phyloP scores from a whole-genome alignment of 139 green algal species.

The Chlorella sp. region DNA sequence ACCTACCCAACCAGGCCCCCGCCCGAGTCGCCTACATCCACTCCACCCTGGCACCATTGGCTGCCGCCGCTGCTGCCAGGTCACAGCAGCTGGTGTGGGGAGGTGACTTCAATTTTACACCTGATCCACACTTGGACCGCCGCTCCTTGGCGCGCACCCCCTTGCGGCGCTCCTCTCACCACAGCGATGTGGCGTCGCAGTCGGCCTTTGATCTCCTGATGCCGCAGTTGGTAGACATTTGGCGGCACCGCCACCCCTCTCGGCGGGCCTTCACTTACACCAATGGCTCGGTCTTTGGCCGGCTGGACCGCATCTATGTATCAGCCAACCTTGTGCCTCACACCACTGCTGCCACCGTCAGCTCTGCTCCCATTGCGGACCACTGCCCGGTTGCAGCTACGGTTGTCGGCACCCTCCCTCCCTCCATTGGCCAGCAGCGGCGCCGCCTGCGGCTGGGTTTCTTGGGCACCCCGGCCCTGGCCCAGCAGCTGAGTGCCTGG shows the following conservation, averaged over 20 bases:
- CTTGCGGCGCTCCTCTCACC: too few species aligned
- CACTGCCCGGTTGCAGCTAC: neutral
- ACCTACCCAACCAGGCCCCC: neutral
- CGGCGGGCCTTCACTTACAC: too few species aligned
- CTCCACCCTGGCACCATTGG: too few species aligned
- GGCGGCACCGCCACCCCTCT: too few species aligned
- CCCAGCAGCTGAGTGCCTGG: neutral
- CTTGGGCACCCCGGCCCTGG: neutral
- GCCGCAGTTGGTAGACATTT: neutral
- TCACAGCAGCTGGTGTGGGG: too few species aligned
- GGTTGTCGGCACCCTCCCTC: neutral
- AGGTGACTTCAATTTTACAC: too few species aligned
- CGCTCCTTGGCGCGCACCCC: too few species aligned
- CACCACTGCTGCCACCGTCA: neutral
- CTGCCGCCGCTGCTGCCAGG: too few species aligned
- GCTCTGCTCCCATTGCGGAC: neutral
- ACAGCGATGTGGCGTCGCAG: too few species aligned
- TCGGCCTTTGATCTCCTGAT: neutral
- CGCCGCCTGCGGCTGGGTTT: neutral
- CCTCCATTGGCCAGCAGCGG: neutral
- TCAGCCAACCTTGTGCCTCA: neutral
- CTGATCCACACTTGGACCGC: too few species aligned
- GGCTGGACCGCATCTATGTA: constrained; percentile 4
- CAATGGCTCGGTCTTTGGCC: too few species aligned
- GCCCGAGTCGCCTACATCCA: too few species aligned